phyloP scores from a whole-genome alignment of 2,329 filamentous ascomycete species.

The Ciborinia camelliae region DNA sequence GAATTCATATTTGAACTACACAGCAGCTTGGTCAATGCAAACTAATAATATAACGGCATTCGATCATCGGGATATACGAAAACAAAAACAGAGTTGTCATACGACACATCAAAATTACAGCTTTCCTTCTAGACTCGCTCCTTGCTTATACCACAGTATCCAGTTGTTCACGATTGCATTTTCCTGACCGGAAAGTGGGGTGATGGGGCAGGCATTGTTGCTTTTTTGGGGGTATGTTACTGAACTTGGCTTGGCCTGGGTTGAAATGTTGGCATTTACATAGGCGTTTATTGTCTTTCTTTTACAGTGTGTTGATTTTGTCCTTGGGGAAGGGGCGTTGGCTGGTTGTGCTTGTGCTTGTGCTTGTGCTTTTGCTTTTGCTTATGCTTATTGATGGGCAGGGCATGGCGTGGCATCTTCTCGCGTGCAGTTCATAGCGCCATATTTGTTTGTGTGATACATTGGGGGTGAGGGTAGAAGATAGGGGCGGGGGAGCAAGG shows the following conservation, averaged over 20 bases:
- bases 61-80: not conserved
- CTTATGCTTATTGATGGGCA: not conserved
- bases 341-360: not conserved
- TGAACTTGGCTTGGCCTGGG: not conserved
- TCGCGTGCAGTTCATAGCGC: not conserved
- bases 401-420: not conserved
- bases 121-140: slow-evolving; percentile 3
- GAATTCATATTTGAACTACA: not conserved
- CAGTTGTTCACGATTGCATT: not conserved
- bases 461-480: not conserved
- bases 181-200: not conserved
- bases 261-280: not conserved
- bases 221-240: slow-evolving; percentile 1
- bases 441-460: not conserved
- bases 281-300: not conserved
- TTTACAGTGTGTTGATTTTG: not conserved
- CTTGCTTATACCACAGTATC: slow-evolving; percentile 10
- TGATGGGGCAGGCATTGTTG: not conserved
- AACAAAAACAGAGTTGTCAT: slow-evolving; percentile 4
- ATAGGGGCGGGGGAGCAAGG: not conserved
- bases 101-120: slow-evolving; percentile 9
- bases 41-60: slow-evolving; percentile 8
- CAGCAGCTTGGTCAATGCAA: not conserved
- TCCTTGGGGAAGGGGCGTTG: slow-evolving; percentile 3
- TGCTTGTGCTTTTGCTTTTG: slow-evolving; percentile 7